A percentile compares a stretch with the other conserved stretches of the same genome.
Conservation (phyloP, 2,329 filamentous ascomycete genomes). For the Phyllachora maydis region DNA sequence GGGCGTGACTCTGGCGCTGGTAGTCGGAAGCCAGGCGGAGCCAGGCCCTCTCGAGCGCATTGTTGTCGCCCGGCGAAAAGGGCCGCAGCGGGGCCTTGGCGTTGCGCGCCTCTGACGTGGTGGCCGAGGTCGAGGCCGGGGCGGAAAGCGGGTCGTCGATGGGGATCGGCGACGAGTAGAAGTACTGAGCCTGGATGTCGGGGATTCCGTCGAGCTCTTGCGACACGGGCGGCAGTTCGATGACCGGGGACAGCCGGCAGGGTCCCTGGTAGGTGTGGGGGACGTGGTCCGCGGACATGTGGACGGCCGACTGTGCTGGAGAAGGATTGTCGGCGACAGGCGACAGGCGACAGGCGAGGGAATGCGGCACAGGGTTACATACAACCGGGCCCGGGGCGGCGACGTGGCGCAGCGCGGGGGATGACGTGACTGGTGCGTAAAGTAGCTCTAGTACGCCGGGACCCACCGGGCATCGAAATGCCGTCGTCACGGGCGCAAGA, state of each 20-base stretch:
- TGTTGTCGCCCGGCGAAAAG: constrained; percentile 62
- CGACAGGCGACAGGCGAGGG: too few species aligned
- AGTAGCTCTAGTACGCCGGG: too few species aligned
- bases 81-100: constrained; percentile 44
- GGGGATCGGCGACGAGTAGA: constrained; percentile 63
- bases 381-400: too few species aligned
- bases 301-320: too few species aligned
- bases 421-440: too few species aligned
- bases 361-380: too few species aligned
- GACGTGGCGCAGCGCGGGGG: too few species aligned
- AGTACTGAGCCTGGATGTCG: constrained; percentile 51
- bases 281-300: constrained; percentile 3
- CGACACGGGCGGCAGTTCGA: constrained; percentile 14
- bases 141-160: constrained; percentile 79
- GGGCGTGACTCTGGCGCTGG: constrained; percentile 24
- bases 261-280: constrained; percentile 36
- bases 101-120: too few species aligned
- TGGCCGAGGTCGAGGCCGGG: constrained; percentile 23
- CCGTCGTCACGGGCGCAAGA: too few species aligned
- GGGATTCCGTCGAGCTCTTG: constrained; percentile 27
- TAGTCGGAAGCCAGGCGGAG: constrained; percentile 30
- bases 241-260: constrained; percentile 32
- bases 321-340: too few species aligned
- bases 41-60: constrained; percentile 64
- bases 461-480: too few species aligned